These are phyloP conservation scores for Stereum hirsutum DNA, from an alignment of 1,284 basidiomycete species.

Conservation along the genomic window DNA sequence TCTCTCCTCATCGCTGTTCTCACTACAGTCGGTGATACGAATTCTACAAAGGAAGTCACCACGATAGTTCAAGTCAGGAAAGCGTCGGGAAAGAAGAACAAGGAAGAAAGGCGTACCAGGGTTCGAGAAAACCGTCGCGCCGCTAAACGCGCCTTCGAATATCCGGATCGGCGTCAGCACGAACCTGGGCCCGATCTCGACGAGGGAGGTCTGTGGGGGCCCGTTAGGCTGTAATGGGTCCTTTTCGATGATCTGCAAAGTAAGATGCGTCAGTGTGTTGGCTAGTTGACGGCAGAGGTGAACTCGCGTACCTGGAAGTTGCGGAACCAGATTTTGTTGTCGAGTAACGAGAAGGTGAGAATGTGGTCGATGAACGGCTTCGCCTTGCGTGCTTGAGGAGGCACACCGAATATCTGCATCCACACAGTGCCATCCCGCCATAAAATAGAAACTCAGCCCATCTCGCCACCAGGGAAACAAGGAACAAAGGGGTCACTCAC, in stretches of 20 bases:
- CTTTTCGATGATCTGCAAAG: slow-evolving; percentile 63
- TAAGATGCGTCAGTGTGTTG: slow-evolving; percentile 2
- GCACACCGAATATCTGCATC: slow-evolving; percentile 87
- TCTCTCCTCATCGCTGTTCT: slow-evolving; percentile 66
- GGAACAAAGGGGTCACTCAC: slow-evolving; percentile 39
- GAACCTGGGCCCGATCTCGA: slow-evolving; percentile 96
- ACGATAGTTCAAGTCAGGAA: background rate
- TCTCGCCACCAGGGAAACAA: background rate
- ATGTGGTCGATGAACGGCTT: slow-evolving; percentile 99
- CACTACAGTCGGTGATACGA: slow-evolving; percentile 80
- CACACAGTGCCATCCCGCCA: background rate
- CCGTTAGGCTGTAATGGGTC: slow-evolving; percentile 69
- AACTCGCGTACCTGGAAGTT: slow-evolving; percentile 78
- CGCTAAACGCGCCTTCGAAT: slow-evolving; percentile 95
- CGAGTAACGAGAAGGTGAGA: slow-evolving; percentile 91
- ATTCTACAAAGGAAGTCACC: slow-evolving; percentile 48
- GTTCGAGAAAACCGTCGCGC: slow-evolving; percentile 95
- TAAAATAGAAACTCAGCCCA: background rate
- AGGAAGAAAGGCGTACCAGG: slow-evolving; percentile 49
- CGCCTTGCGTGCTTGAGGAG: slow-evolving; percentile 78
- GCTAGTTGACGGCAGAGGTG: background rate
- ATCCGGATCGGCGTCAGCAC: slow-evolving; percentile 97
- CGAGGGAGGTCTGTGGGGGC: slow-evolving; percentile 69
- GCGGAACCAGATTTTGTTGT: slow-evolving; percentile 98
- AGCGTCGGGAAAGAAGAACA: background rate